phyloP scores from a whole-genome alignment of 441 rosid species.

The Iberis amara region DNA sequence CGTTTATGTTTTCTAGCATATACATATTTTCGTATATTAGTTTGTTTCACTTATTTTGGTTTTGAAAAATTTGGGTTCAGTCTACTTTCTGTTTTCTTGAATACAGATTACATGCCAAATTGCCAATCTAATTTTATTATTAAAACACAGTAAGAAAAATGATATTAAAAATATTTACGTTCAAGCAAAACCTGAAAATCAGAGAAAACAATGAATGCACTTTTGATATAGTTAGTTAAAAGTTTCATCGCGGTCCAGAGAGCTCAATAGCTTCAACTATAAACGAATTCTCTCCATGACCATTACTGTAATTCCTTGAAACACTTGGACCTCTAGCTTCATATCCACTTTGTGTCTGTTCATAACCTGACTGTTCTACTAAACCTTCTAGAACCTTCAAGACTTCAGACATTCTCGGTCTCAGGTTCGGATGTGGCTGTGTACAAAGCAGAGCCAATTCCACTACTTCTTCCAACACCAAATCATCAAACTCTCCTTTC shows the following conservation, averaged over 20 bases:
- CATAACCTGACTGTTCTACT: constrained; percentile 49
- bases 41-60: too few relatives aligned
- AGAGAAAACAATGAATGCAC: too few relatives aligned
- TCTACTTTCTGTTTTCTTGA: too few relatives aligned
- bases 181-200: too few relatives aligned
- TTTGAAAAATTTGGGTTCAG: too few relatives aligned
- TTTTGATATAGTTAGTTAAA: background rate
- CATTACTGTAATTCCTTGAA: constrained; percentile 51
- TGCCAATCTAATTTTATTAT: too few relatives aligned
- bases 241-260: constrained; percentile 73
- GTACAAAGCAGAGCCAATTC: constrained; percentile 74
- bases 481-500: constrained; percentile 57
- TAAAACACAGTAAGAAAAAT: too few relatives aligned
- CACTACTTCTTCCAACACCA: constrained; percentile 57
- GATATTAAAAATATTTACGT: too few relatives aligned
- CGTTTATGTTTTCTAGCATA: too few relatives aligned
- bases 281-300: constrained; percentile 67
- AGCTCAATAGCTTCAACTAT: constrained; percentile 92
- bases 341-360: constrained; percentile 36
- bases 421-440: constrained; percentile 52
- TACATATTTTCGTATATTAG: too few relatives aligned
- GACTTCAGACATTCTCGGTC: constrained; percentile 75
- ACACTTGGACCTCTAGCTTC: constrained; percentile 51
- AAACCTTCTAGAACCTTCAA: constrained; percentile 64
- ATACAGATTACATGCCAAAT: too few relatives aligned